A percentile compares a stretch with the other conserved stretches of the same genome.
Evolutionary conservation across 1,284 basidiomycete genomes (phyloP).

Genomic region (Fistulina hepatica): DNA sequence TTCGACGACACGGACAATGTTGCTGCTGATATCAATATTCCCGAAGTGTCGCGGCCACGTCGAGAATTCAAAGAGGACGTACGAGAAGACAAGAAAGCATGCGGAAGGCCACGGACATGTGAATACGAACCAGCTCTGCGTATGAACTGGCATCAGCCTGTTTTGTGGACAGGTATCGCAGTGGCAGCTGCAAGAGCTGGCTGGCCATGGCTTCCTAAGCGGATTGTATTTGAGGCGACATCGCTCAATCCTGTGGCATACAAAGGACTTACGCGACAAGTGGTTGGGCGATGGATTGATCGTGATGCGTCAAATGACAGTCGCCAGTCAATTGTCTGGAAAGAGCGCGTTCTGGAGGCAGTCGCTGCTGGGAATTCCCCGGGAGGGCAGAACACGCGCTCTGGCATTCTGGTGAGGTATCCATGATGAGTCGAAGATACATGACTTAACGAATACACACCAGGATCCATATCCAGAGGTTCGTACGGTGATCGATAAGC

Average conservation of each 20-base stretch:
- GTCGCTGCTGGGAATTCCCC: neutral
- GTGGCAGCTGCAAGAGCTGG: neutral
- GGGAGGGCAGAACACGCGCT: neutral
- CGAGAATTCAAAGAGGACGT: neutral
- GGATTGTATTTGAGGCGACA: neutral
- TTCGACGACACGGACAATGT: neutral
- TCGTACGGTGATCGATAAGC: conserved; percentile 12
- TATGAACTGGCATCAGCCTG: neutral
- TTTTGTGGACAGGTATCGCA: neutral
- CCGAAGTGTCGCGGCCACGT: neutral
- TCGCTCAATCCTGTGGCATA: neutral
- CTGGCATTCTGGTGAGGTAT: neutral
- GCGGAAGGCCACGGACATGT: no score
- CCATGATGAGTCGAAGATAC: neutral
- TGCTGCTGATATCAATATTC: no score
- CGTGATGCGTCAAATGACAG: no score
- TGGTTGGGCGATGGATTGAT: neutral
- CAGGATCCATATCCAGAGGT: conserved; percentile 16
- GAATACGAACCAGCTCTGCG: neutral
- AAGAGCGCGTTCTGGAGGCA: neutral
- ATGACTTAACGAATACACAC: neutral
- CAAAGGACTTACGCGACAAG: neutral
- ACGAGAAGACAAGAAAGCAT: no score
- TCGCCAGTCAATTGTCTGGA: conserved; percentile 3
- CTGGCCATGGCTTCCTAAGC: neutral